Evolutionary conservation across 2,329 filamentous ascomycete genomes (phyloP), one percentile per base, ranked within the genome.

Genomic region (Aureobasidium vineae): DNA sequence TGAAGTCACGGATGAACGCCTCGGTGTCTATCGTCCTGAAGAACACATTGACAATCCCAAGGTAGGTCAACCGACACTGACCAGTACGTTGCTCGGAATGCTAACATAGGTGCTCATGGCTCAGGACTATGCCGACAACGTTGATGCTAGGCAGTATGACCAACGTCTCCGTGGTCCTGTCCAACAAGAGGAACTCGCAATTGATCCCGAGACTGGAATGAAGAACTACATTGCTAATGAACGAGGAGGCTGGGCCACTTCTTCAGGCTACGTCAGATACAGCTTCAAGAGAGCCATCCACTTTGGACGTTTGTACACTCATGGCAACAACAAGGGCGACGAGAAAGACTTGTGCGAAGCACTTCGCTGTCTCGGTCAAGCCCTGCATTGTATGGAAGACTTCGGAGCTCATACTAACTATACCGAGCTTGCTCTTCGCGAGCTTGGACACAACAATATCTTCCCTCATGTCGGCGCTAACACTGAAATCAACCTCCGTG

Each of bases 201-300:
- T 98, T 72, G 91, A 98, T 72, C 84, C 85, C 66, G 74, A 77
- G 31, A 79, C 76, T 72, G 84, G 84, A 38, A 70, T 76, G 68
- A 98, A 98, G 81, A 95, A 93, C 77, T 97, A 97, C 79, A 97
- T 97, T 77, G 92, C 93, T 45, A 92, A 92, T 69, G 93, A 97
- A 76, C 81, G 86, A 60, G 79, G 84, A 67, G 85, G 86, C 53
- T 95, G 96, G 75, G 90, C 90, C 79, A 96, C 90, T 52, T 96
- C 91, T 57, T 90, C 92, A 66, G 82, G 83, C 56, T 87, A 96
- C 73, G 86, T 97, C 68, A 86, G 90, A 63, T 83, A 85, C 69
- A 86, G 96, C 1, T 91, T 97, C 70, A 79, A 82, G 53, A 82
- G 84, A 69, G 91, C 86, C 72, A 92, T 97, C 72, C 84, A 94